Evolutionary conservation across 495 filamentous ascomycete species (phyloP).

Genomic region (Penicillium macrosclerotiorum): DNA sequence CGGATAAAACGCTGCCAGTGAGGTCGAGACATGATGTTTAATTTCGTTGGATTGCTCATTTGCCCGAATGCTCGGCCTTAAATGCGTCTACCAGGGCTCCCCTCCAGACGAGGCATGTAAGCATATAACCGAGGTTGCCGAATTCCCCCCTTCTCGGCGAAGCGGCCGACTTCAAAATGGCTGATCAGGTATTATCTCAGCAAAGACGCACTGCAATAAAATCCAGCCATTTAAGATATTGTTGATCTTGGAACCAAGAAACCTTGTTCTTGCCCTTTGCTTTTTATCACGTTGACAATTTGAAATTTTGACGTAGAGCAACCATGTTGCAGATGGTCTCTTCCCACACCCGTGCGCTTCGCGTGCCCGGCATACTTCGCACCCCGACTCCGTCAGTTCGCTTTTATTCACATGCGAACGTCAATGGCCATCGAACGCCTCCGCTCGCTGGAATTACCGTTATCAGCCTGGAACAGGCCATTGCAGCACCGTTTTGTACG

Average conservation of each 20-base stretch:
- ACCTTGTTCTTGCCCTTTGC: too few species aligned
- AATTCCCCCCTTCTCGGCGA: conserved; percentile 7
- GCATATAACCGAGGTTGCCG: conserved; percentile 17
- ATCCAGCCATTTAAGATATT: too few species aligned
- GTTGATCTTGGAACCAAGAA: background rate
- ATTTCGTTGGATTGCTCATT: too few species aligned
- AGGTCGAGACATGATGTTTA: conserved; percentile 14
- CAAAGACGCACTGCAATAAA: too few species aligned
- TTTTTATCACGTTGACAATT: too few species aligned
- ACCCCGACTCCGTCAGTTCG: background rate
- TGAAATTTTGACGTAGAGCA: too few species aligned
- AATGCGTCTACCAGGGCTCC: too few species aligned
- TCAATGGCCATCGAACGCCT: conserved; percentile 10
- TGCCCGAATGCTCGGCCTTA: too few species aligned
- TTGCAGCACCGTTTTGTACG: conserved; percentile 53
- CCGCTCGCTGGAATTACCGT: conserved; percentile 49
- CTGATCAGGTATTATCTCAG: too few species aligned
- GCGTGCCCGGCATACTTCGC: background rate
- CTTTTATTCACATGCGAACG: conserved; percentile 10
- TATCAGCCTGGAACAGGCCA: conserved; percentile 53
- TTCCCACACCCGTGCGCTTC: background rate
- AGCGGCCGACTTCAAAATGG: too few species aligned
- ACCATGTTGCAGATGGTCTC: too few species aligned
- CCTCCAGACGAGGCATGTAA: background rate
- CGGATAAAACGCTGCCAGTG: conserved; percentile 11